Percentiles rank a stretch among this genome's conserved stretches.
These are phyloP conservation scores for Viola pubescens DNA, from an alignment of 441 rosid species.

Conservation along the genomic window DNA sequence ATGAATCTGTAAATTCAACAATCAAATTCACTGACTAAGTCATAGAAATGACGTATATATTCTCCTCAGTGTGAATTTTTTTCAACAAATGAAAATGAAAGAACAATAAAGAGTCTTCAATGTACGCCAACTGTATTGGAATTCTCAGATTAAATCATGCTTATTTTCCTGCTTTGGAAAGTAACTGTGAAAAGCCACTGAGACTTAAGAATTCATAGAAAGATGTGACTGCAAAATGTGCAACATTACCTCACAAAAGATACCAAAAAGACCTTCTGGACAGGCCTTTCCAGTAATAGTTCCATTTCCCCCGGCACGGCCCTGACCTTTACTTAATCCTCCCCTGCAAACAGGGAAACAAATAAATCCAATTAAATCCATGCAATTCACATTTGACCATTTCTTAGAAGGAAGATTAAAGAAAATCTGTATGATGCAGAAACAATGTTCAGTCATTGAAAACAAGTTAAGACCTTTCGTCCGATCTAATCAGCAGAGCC, in stretches of 20 bases:
- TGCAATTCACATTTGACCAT: conserved; percentile 4
- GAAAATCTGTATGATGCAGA: conserved; percentile 1
- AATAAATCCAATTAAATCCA: conserved; percentile 17
- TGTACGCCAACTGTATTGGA: not conserved
- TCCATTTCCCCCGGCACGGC: conserved; percentile 61
- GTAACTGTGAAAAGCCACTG: not conserved
- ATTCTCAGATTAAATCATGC: not conserved
- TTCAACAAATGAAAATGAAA: not conserved
- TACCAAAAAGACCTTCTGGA: conserved; percentile 80
- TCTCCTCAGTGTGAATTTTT: not conserved
- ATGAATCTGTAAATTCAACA: not conserved
- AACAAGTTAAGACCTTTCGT: not conserved
- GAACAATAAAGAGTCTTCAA: not conserved
- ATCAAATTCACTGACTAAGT: not conserved
- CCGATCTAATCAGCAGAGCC: not conserved
- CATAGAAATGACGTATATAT: conserved; percentile 1
- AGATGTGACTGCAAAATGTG: conserved; percentile 2
- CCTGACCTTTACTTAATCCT: conserved; percentile 60
- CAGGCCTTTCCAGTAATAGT: conserved; percentile 85
- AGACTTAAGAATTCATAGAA: conserved; percentile 3
- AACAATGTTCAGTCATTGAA: conserved; percentile 1
- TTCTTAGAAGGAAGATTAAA: conserved; percentile 2
- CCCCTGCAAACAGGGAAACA: conserved; percentile 44
- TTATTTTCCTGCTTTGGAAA: not conserved
- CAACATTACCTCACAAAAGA: conserved; percentile 66